Evolutionary conservation across 495 filamentous ascomycete genomes (phyloP), one percentile per base, ranked within the genome.

Genomic region (Trichoderma virens): DNA sequence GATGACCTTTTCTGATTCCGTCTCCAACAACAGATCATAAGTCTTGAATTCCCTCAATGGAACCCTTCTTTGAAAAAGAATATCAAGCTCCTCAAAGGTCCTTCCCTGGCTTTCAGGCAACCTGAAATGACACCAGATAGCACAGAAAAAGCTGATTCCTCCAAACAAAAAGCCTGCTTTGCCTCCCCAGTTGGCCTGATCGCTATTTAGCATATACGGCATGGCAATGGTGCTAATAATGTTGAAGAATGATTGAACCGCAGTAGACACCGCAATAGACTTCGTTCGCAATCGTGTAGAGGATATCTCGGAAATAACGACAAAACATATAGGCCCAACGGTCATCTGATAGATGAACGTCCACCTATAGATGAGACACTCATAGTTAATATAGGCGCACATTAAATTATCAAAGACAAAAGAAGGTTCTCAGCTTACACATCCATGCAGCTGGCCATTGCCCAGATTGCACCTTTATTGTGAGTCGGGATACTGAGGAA

Each of bases 101-200:
- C 83, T 74, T 0, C 79, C 79, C 61, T 78, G 84, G 8, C 83
- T 82, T 68, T 89, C 86, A 0, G 87, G 87, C 0, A 89, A 75
- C 14, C 81, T 73, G 64, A 86, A 82, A 62, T 78, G 89, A 4
- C 78, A 69, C 77, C 78, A 80, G 8, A 76, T 43, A 23, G 78
- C 71, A 38, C 74, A 76, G n/a, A 79, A 9, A 0, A 69, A 68
- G 2, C 80, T 80, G 4, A 85, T 68, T 0, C 83, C 86, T 16
- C 82, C 86, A 69, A 85, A 90, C 69, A 89, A 85, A 67, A 89
- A 90, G 0, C 86, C 87, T 0, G 87, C 74, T 69, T 90, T 88
- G 1, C 86, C 86, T 61, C 80, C 78, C 75, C 86, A 75, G 65
- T 89, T 83, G 27, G 80, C 86, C 30, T 85, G 75, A 59, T 86